Conservation (phyloP, 805 yeast species). For the Metschnikowia henanensis region DNA sequence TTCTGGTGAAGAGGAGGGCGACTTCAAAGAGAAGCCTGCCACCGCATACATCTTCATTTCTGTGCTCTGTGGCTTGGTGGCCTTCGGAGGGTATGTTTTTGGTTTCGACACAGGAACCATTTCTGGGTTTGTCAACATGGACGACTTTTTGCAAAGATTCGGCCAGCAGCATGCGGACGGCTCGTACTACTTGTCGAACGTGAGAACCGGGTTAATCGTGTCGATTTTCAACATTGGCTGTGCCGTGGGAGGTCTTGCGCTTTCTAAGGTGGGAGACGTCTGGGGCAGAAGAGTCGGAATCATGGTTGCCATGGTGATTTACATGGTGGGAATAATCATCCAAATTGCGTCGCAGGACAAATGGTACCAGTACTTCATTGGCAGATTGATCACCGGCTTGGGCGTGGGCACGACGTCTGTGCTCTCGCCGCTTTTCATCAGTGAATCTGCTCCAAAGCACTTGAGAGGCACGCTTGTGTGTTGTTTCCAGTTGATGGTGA, state of each 20-base stretch:
- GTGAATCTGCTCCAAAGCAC: slow-evolving; percentile 69
- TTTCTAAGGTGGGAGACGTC: slow-evolving; percentile 57
- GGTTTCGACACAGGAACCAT: slow-evolving; percentile 83
- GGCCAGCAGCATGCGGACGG: slow-evolving; percentile 48
- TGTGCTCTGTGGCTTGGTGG: slow-evolving; percentile 53
- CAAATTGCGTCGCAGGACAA: slow-evolving; percentile 53
- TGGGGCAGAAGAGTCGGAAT: slow-evolving; percentile 62
- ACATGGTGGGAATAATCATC: slow-evolving; percentile 59
- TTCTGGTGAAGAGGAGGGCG: slow-evolving; percentile 6
- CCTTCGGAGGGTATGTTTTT: slow-evolving; percentile 76
- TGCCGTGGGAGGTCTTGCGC: slow-evolving; percentile 67
- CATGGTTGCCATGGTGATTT: slow-evolving; percentile 52
- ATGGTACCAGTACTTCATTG: slow-evolving; percentile 63
- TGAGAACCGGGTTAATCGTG: slow-evolving; percentile 53
- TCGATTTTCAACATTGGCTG: slow-evolving; percentile 67
- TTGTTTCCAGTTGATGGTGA: slow-evolving; percentile 67
- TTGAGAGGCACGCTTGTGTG: slow-evolving; percentile 72
- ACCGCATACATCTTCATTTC: slow-evolving; percentile 29
- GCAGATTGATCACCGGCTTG: slow-evolving; percentile 64
- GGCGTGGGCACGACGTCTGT: slow-evolving; percentile 76
- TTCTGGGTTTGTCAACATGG: slow-evolving; percentile 68
- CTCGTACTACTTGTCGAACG: slow-evolving; percentile 39
- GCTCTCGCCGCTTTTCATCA: slow-evolving; percentile 62
- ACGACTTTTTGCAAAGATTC: slow-evolving; percentile 53
- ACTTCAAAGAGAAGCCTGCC: slow-evolving; percentile 13